Base-by-base conservation (phyloP, 106 monocot species). In the Narthecium ossifragum region DNA sequence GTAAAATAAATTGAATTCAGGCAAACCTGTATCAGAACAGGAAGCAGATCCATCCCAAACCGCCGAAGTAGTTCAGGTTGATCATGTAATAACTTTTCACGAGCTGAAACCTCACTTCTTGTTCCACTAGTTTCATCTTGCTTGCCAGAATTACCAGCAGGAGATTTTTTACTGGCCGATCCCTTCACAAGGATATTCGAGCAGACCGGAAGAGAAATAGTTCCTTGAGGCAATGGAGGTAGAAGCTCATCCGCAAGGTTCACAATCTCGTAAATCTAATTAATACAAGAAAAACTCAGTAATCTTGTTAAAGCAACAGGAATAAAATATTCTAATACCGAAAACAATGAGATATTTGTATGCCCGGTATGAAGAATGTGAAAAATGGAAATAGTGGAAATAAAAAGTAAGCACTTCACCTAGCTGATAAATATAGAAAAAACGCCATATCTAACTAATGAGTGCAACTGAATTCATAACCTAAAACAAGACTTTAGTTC, bases 181-280 rank as follows among this genome's bases (percentile, higher is more conserved):
- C 78, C 77, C 81, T 80, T 90, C 53, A 76, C 57, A 66, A 84
- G 80, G 49, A 69, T 46, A 78, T 81, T 84, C 18, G 69, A 84
- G 43, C 28, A 74, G 14, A 81, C 33, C 26, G 98, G 98, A 20
- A 91, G 60, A 64, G 98, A 84, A 33, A 98, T 84, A 38, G 79
- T 91, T 69, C 98, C 98, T 71, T 73, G 78, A 59, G 98, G 98
- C 68, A 98, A 54, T 13, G 84, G 75, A 55, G 98, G 98, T 45
- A 98, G 84, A 65, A 98, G 87, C 65, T 91, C 98, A 75, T 98
- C 87, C 31, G 72, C 86, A 66, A 98, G 98, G 56, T 81, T 98
- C 64, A 98, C 84, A 33, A 98, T 98, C 77, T 91, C 91, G 73
- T 71, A 87, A 52, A 98, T 81, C 98, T 98, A 61, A 45, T 48